Evolutionary conservation across 1,284 basidiomycete species (phyloP).

Genomic region (Blastosporella zonata): DNA sequence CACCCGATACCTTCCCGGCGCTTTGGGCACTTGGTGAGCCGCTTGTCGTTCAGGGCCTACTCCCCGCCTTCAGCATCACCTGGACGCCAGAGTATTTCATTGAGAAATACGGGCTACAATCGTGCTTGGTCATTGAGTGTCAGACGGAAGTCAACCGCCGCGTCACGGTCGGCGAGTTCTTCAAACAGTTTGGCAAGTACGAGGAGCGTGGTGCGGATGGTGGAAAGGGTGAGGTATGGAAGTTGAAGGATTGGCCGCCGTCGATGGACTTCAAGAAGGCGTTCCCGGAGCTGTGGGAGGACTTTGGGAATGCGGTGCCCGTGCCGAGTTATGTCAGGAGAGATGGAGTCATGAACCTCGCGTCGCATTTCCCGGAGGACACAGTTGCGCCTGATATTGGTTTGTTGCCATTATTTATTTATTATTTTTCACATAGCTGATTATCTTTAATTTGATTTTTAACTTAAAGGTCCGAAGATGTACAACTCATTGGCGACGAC

Average conservation of each 20-base stretch:
- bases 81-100: conserved; percentile 87
- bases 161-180: conserved; percentile 77
- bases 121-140: conserved; percentile 78
- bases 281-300: conserved; percentile 86
- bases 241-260: conserved; percentile 85
- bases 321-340: conserved; percentile 86
- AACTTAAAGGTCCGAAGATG: conserved; percentile 74
- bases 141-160: conserved; percentile 64
- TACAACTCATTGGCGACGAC: conserved; percentile 74
- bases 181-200: conserved; percentile 73
- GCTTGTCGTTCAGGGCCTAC: conserved; percentile 68
- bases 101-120: conserved; percentile 62
- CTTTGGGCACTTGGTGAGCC: conserved; percentile 77
- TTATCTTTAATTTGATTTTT: not conserved
- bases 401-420: conserved; percentile 29
- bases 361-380: conserved; percentile 84
- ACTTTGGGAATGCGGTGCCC: conserved; percentile 82
- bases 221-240: conserved; percentile 1
- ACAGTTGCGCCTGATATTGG: conserved; percentile 87
- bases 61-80: conserved; percentile 56
- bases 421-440: not conserved
- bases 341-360: conserved; percentile 86
- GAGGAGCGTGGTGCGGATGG: conserved; percentile 49
- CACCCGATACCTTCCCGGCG: conserved; percentile 58
- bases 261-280: conserved; percentile 79